phyloP scores from a whole-genome alignment of 2,329 filamentous ascomycete species.

The Pyrenochaeta sp. region DNA sequence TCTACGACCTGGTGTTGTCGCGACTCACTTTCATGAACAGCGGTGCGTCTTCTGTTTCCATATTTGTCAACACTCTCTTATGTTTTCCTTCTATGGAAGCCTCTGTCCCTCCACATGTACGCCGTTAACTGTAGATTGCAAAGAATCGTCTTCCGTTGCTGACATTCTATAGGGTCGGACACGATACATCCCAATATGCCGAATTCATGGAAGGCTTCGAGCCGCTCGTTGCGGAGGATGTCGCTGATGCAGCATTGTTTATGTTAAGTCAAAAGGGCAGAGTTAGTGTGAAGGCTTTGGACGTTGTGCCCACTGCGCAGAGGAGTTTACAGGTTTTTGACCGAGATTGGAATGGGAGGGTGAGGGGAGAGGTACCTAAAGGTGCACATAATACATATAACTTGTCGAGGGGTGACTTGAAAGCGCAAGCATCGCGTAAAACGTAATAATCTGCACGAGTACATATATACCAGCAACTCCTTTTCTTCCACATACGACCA shows the following conservation, averaged over 20 bases:
- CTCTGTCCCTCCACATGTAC: too few species aligned
- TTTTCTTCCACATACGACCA: too few species aligned
- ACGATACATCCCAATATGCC: slow-evolving; percentile 54
- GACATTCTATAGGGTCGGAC: slow-evolving; percentile 43
- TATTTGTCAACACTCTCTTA: neutral
- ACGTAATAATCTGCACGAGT: too few species aligned
- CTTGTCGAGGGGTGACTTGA: too few species aligned
- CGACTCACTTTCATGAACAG: slow-evolving; percentile 59
- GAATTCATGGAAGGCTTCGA: slow-evolving; percentile 57
- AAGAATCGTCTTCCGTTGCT: neutral
- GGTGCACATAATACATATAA: too few species aligned
- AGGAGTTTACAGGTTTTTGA: slow-evolving; percentile 50
- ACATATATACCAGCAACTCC: too few species aligned
- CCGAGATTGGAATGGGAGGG: slow-evolving; percentile 41
- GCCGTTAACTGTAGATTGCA: too few species aligned
- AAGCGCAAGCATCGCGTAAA: too few species aligned
- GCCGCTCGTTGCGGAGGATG: slow-evolving; percentile 54
- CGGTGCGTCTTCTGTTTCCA: slow-evolving; percentile 23
- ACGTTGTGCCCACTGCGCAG: slow-evolving; percentile 57
- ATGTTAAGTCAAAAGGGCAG: slow-evolving; percentile 54
- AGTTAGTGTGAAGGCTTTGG: slow-evolving; percentile 57
- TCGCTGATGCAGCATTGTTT: slow-evolving; percentile 54
- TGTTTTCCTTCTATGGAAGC: too few species aligned
- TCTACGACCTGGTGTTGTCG: slow-evolving; percentile 58
- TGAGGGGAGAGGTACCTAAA: slow-evolving; percentile 1